A percentile compares a stretch with the other conserved stretches of the same genome.
Conservation (phyloP, 1,284 basidiomycete genomes). For the Mixia osmundae region DNA sequence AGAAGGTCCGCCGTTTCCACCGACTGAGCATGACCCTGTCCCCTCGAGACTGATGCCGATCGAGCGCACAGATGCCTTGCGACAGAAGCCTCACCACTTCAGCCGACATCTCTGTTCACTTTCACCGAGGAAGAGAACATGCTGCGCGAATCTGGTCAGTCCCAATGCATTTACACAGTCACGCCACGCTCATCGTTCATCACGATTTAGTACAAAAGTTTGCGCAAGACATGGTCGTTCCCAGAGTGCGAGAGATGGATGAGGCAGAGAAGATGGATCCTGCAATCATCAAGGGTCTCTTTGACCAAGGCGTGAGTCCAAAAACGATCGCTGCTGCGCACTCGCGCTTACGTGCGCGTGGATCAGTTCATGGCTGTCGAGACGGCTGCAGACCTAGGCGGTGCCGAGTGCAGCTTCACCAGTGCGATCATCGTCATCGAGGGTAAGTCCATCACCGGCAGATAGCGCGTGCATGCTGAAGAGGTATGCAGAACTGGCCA, state of each 20-base stretch:
- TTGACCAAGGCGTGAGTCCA: slow-evolving; percentile 76
- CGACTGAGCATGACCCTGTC: no score
- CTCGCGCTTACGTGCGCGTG: neutral
- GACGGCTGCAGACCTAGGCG: slow-evolving; percentile 57
- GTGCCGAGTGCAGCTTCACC: slow-evolving; percentile 77
- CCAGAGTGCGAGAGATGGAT: slow-evolving; percentile 90
- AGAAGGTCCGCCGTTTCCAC: no score
- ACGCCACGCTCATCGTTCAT: no score
- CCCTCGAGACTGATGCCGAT: no score
- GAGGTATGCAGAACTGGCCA: slow-evolving; percentile 46
- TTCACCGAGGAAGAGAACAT: no score
- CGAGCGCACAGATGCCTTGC: no score
- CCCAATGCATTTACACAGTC: no score
- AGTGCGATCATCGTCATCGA: slow-evolving; percentile 92
- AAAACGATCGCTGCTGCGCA: neutral
- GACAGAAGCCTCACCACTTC: no score
- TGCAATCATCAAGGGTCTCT: slow-evolving; percentile 61
- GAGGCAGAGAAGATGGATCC: slow-evolving; percentile 92
- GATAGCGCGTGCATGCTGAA: neutral
- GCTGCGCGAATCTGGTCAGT: no score
- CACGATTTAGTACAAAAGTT: slow-evolving; percentile 73
- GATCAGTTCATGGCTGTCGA: slow-evolving; percentile 31
- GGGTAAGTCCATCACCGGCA: slow-evolving; percentile 11
- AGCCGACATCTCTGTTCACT: no score
- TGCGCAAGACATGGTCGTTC: slow-evolving; percentile 64